Evolutionary conservation across 2,329 filamentous ascomycete genomes (phyloP).

Genomic region (Triangularia verruculosa): DNA sequence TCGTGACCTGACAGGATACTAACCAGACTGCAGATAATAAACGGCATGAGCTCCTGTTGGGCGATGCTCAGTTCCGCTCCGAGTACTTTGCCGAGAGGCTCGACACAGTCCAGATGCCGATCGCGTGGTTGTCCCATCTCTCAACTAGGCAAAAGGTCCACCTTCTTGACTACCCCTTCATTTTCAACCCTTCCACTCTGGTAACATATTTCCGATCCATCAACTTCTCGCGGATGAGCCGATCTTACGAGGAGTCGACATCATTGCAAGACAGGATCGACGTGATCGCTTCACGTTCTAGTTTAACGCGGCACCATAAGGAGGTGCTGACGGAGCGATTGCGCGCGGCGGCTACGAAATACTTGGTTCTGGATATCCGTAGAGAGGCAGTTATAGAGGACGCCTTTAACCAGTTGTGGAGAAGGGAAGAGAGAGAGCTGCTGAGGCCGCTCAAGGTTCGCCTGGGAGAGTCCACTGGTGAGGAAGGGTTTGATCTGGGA

Average conservation of each 20-base stretch:
- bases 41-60: conserved; percentile 61
- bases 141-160: conserved; percentile 65
- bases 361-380: conserved; percentile 67
- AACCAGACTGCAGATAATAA: conserved; percentile 51
- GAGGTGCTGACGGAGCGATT: conserved; percentile 61
- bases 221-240: conserved; percentile 84
- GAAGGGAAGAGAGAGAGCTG: conserved; percentile 76
- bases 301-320: conserved; percentile 57
- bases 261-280: conserved; percentile 55
- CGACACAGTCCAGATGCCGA: conserved; percentile 70
- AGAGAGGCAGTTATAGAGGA: conserved; percentile 67
- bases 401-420: conserved; percentile 85
- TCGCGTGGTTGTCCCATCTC: conserved; percentile 64
- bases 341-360: conserved; percentile 65
- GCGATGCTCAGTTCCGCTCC: conserved; percentile 68
- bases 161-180: conserved; percentile 74
- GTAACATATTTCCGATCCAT: conserved; percentile 84
- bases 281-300: conserved; percentile 53
- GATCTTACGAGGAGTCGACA: conserved; percentile 68
- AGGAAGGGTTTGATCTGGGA: conserved; percentile 89
- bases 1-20: not conserved
- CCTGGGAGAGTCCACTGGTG: conserved; percentile 75
- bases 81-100: conserved; percentile 74
- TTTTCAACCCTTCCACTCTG: conserved; percentile 70
- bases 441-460: conserved; percentile 84